A percentile compares a stretch with the other conserved stretches of the same genome.
Conservation (phyloP, 129 eudicot species). For the Helianthus tuberosus region DNA sequence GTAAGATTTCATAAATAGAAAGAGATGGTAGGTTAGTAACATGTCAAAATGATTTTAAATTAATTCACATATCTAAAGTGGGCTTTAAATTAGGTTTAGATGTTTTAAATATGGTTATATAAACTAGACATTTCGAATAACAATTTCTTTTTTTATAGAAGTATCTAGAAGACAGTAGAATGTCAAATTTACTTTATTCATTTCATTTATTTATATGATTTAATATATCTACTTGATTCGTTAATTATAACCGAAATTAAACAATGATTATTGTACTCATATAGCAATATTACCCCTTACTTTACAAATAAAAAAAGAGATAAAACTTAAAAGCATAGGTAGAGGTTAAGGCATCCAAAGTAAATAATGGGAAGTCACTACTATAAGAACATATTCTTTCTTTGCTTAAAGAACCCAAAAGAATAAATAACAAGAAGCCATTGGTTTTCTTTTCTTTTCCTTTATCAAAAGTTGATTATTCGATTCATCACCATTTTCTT, state of each 20-base stretch:
- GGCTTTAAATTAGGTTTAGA: not conserved
- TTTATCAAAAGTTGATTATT: conserved; percentile 30
- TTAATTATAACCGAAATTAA: not conserved
- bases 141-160: no score
- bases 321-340: conserved; percentile 26
- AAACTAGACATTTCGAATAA: not conserved
- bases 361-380: conserved; percentile 25
- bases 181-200: no score
- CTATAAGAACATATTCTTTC: conserved; percentile 45
- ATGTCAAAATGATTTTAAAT: not conserved
- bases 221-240: no score
- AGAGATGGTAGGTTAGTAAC: not conserved
- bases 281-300: conserved; percentile 1
- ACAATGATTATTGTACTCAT: conserved; percentile 5
- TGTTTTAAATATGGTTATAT: not conserved
- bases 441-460: conserved; percentile 11
- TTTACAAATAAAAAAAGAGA: conserved; percentile 8
- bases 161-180: no score
- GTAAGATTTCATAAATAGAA: not conserved
- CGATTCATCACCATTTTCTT: conserved; percentile 20
- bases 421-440: conserved; percentile 22
- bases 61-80: not conserved
- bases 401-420: conserved; percentile 25
- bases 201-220: no score
- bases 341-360: conserved; percentile 39